These are phyloP conservation scores for Boletus insuetus DNA, from an alignment of 768 basidiomycete species.

Conservation along the genomic window DNA sequence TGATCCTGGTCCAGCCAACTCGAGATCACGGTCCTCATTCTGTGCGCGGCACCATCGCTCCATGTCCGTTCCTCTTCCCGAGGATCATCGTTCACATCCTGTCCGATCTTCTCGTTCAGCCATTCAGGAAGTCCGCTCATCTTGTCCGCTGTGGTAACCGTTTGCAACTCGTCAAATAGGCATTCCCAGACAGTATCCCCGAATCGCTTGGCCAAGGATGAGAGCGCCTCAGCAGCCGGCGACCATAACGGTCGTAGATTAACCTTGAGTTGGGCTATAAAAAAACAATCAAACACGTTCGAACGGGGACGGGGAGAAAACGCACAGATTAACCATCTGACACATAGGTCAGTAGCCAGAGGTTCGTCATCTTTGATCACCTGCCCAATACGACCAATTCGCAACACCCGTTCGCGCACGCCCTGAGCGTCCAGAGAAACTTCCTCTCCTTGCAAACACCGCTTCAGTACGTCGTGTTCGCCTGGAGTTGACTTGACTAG, in stretches of 20 bases:
- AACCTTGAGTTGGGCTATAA: conserved; percentile 84
- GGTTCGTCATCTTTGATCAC: conserved; percentile 52
- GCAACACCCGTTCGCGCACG: conserved; percentile 79
- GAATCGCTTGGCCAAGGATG: conserved; percentile 49
- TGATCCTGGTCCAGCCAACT: conserved; percentile 43
- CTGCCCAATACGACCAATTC: conserved; percentile 69
- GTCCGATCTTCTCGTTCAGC: conserved; percentile 24
- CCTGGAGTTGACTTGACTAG: conserved; percentile 43
- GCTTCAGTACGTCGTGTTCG: conserved; percentile 53
- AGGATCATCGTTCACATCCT: conserved; percentile 26
- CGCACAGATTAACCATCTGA: conserved; percentile 73
- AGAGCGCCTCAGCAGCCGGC: conserved; percentile 69
- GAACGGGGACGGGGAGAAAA: conserved; percentile 1
- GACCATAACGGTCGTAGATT: conserved; percentile 90
- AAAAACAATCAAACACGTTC: neutral
- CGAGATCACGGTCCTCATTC: conserved; percentile 45
- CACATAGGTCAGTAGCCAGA: conserved; percentile 57
- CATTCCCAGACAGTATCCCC: conserved; percentile 71
- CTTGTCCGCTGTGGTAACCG: conserved; percentile 17
- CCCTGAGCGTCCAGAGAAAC: conserved; percentile 75
- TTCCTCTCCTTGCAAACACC: conserved; percentile 78
- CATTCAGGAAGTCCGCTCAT: conserved; percentile 18
- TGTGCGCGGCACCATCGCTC: conserved; percentile 74
- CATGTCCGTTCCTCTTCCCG: conserved; percentile 73
- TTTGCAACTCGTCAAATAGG: conserved; percentile 61